Evolutionary conservation across 164 flowering plant species (phyloP).

Genomic region (Vitis amurensis): DNA sequence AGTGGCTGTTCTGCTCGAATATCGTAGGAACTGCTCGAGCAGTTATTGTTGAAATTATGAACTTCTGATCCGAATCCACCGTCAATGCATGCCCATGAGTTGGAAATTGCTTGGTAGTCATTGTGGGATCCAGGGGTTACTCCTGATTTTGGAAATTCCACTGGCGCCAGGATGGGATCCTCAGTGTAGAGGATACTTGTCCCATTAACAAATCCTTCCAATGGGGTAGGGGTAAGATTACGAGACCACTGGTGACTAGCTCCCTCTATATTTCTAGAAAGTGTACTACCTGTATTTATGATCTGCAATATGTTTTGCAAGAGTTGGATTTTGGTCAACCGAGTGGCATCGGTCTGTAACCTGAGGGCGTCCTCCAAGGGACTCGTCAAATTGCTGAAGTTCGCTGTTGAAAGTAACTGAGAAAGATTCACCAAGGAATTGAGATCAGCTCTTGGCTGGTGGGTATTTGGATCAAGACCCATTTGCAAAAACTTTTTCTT

Average conservation of each 20-base stretch:
- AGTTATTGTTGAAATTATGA: background rate
- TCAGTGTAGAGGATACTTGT: background rate
- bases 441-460: slow-evolving; percentile 57
- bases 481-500: slow-evolving; percentile 58
- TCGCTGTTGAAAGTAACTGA: slow-evolving; percentile 33
- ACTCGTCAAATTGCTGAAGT: slow-evolving; percentile 23
- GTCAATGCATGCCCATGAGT: slow-evolving; percentile 10
- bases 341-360: slow-evolving; percentile 45
- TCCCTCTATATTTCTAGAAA: slow-evolving; percentile 14
- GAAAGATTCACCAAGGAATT: slow-evolving; percentile 39
- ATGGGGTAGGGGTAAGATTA: slow-evolving; percentile 8
- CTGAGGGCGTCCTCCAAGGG: slow-evolving; percentile 43
- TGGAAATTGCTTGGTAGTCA: slow-evolving; percentile 1
- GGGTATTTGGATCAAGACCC: slow-evolving; percentile 75
- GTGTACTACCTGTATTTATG: slow-evolving; percentile 22
- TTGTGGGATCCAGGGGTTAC: slow-evolving; percentile 1
- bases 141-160: background rate
- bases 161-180: background rate
- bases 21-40: slow-evolving; percentile 13
- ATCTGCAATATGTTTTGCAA: slow-evolving; percentile 43
- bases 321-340: slow-evolving; percentile 47
- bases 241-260: slow-evolving; percentile 16
- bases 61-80: background rate
- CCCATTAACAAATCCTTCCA: slow-evolving; percentile 11
- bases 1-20: slow-evolving; percentile 9